Evolutionary conservation across 768 basidiomycete genomes (phyloP).

Genomic region (Termitomyces sp.): DNA sequence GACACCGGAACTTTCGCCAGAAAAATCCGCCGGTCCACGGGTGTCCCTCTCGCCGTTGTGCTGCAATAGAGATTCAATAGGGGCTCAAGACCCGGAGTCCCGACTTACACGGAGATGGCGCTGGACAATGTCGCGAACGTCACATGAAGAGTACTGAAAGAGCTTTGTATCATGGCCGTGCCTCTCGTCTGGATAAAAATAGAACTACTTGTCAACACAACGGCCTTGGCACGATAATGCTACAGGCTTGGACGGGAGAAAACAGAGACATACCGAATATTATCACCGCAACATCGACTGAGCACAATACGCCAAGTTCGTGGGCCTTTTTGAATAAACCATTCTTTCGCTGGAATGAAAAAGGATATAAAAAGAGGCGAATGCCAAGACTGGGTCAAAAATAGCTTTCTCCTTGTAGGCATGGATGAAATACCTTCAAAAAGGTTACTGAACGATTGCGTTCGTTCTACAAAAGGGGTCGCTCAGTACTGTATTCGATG

Average conservation of each 20-base stretch:
- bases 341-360: slow-evolving; percentile 16
- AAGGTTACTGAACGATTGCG: slow-evolving; percentile 21
- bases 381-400: slow-evolving; percentile 22
- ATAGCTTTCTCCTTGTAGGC: slow-evolving; percentile 19
- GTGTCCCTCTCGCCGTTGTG: slow-evolving; percentile 37
- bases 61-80: slow-evolving; percentile 19
- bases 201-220: slow-evolving; percentile 14
- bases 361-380: slow-evolving; percentile 12
- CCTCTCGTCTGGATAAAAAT: slow-evolving; percentile 24
- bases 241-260: not conserved
- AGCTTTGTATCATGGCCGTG: slow-evolving; percentile 59
- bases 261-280: slow-evolving; percentile 15
- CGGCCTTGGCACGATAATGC: slow-evolving; percentile 15
- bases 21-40: slow-evolving; percentile 35
- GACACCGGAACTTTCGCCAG: slow-evolving; percentile 19
- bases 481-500: not conserved
- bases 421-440: slow-evolving; percentile 16
- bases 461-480: slow-evolving; percentile 13
- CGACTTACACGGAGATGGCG: slow-evolving; percentile 48
- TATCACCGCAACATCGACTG: slow-evolving; percentile 19
- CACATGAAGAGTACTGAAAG: slow-evolving; percentile 68
- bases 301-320: slow-evolving; percentile 19
- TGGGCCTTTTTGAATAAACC: slow-evolving; percentile 21
- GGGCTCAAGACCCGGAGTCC: not conserved
- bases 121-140: slow-evolving; percentile 58